Conservation (phyloP, 192 early-diverging fungal genomes). For the Coemansia sp. region DNA sequence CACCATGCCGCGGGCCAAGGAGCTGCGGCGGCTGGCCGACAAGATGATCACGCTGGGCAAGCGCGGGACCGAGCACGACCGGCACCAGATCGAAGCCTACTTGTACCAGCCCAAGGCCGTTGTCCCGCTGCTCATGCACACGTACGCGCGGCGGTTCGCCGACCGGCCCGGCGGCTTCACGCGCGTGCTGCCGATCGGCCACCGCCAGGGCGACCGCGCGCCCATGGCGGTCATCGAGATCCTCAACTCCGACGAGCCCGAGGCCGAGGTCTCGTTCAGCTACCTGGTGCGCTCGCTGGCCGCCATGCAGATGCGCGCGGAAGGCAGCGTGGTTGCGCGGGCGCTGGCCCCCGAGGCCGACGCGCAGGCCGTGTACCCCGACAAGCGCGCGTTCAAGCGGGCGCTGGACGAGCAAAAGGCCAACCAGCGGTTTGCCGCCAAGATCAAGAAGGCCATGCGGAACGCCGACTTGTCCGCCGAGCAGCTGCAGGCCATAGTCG, state of each 20-base stretch:
- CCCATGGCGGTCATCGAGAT: constrained; percentile 89
- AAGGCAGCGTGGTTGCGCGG: constrained; percentile 29
- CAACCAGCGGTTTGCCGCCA: constrained; percentile 31
- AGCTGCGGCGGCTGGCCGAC: constrained; percentile 79
- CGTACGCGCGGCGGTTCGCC: constrained; percentile 79
- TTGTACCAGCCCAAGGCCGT: constrained; percentile 67
- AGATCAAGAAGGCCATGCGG: constrained; percentile 35
- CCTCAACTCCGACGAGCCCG: constrained; percentile 64
- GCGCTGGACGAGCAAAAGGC: constrained; percentile 28
- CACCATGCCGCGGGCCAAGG: constrained; percentile 89
- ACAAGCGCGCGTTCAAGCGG: constrained; percentile 37
- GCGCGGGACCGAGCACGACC: constrained; percentile 59
- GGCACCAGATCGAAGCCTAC: constrained; percentile 55
- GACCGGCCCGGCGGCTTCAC: constrained; percentile 82
- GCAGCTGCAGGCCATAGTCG: constrained; percentile 42
- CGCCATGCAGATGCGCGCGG: constrained; percentile 35
- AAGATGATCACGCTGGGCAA: constrained; percentile 86
- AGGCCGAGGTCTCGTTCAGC: constrained; percentile 66
- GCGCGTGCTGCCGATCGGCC: constrained; percentile 74
- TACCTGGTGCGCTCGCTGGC: constrained; percentile 46
- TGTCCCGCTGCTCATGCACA: constrained; percentile 76
- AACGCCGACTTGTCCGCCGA: constrained; percentile 26
- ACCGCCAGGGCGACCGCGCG: constrained; percentile 76
- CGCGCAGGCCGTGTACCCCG: constrained; percentile 6
- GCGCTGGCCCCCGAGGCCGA: constrained; percentile 23